Conservation (phyloP, 768 basidiomycete species). For the Amanita brunnescens region DNA sequence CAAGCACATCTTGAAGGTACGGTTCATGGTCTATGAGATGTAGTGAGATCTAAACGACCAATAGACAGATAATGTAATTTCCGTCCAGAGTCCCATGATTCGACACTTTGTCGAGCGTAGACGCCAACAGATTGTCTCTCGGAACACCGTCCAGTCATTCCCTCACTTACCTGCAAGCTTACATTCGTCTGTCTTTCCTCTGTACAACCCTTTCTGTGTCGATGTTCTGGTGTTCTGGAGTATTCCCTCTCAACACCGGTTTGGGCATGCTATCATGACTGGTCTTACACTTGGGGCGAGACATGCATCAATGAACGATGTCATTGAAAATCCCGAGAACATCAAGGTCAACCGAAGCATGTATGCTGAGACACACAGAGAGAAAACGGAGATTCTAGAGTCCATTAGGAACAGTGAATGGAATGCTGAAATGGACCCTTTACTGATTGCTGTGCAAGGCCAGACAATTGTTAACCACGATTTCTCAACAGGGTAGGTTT, state of each 20-base stretch:
- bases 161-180: slow-evolving; percentile 48
- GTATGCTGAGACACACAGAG: slow-evolving; percentile 83
- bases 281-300: slow-evolving; percentile 58
- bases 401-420: slow-evolving; percentile 64
- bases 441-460: slow-evolving; percentile 43
- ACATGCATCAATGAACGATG: slow-evolving; percentile 54
- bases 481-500: slow-evolving; percentile 60
- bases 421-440: slow-evolving; percentile 73
- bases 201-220: slow-evolving; percentile 64
- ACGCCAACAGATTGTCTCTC: slow-evolving; percentile 33
- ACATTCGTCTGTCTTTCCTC: slow-evolving; percentile 62
- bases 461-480: slow-evolving; percentile 44
- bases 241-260: slow-evolving; percentile 47
- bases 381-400: slow-evolving; percentile 57
- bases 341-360: slow-evolving; percentile 72
- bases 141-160: slow-evolving; percentile 25
- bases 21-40: not conserved
- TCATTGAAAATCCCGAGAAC: slow-evolving; percentile 50
- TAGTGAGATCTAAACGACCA: not conserved
- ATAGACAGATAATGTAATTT: not conserved
- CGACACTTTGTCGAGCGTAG: slow-evolving; percentile 42
- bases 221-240: slow-evolving; percentile 77
- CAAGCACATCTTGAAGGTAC: slow-evolving; percentile 39
- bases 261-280: slow-evolving; percentile 52
- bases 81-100: slow-evolving; percentile 20